Conservation (phyloP, 805 yeast genomes). For the Metahyphopichia silvanorum region DNA sequence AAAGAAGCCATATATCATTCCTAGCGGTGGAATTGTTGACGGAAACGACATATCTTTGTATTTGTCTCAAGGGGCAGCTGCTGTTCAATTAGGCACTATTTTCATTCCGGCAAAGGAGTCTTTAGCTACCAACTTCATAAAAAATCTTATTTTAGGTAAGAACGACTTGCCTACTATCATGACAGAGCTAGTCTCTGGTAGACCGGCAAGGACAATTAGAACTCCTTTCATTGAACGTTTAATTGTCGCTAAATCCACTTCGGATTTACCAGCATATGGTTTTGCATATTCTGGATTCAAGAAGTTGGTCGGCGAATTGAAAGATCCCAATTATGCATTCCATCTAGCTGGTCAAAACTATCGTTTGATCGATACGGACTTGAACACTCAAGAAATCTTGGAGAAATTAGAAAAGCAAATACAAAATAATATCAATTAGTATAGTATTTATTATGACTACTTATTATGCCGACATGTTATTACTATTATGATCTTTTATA, state of each 20-base stretch:
- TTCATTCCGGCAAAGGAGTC: slow-evolving; percentile 40
- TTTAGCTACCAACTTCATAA: slow-evolving; percentile 14
- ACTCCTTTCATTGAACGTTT: slow-evolving; percentile 32
- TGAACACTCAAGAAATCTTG: slow-evolving; percentile 20
- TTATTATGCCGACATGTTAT: no score
- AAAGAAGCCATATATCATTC: slow-evolving; percentile 29
- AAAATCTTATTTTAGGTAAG: slow-evolving; percentile 4
- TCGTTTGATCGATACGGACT: slow-evolving; percentile 14
- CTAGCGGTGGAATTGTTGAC: slow-evolving; percentile 54
- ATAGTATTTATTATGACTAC: no score
- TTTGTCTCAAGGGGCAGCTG: slow-evolving; percentile 44
- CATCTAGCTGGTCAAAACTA: slow-evolving; percentile 36
- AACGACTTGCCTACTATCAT: slow-evolving; percentile 18
- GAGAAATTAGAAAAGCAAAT: slow-evolving; percentile 17
- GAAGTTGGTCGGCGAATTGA: slow-evolving; percentile 11
- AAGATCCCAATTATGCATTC: slow-evolving; percentile 19
- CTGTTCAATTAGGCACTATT: slow-evolving; percentile 55
- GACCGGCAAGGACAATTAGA: slow-evolving; percentile 32
- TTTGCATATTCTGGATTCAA: slow-evolving; percentile 30
- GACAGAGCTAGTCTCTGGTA: slow-evolving; percentile 36
- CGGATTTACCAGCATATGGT: slow-evolving; percentile 33
- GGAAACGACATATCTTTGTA: slow-evolving; percentile 24
- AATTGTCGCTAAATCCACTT: slow-evolving; percentile 4
- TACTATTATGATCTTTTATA: neutral
- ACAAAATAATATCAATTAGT: neutral